Conservation (phyloP, 768 basidiomycete species). For the Galerina sulciceps region DNA sequence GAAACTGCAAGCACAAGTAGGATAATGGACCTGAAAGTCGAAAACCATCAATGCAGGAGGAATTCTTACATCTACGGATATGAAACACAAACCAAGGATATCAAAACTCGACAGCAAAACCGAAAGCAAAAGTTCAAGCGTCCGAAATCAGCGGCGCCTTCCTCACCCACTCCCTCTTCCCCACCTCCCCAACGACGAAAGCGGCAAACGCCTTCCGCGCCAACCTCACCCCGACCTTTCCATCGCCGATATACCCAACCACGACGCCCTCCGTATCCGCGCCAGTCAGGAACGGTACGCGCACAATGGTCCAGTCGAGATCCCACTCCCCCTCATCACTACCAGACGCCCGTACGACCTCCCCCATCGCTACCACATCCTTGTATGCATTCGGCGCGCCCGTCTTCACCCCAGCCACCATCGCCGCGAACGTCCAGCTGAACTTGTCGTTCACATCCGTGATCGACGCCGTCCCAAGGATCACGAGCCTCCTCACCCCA, state of each 20-base stretch:
- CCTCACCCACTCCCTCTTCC: constrained; percentile 62
- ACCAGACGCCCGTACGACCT: constrained; percentile 42
- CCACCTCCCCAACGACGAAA: constrained; percentile 63
- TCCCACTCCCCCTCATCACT: too few species aligned
- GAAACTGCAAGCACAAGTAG: too few species aligned
- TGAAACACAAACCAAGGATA: too few species aligned
- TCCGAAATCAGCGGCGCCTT: constrained; percentile 48
- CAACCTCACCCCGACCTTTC: constrained; percentile 50
- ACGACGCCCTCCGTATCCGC: constrained; percentile 46
- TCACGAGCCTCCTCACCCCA: constrained; percentile 60
- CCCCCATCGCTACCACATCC: constrained; percentile 69
- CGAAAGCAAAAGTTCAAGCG: constrained; percentile 8
- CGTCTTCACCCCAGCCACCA: constrained; percentile 46
- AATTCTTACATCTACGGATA: too few species aligned
- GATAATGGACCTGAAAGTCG: too few species aligned
- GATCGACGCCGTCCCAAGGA: constrained; percentile 71
- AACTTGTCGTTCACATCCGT: constrained; percentile 62
- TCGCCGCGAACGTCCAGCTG: constrained; percentile 44
- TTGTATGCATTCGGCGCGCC: constrained; percentile 63
- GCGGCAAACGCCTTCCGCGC: constrained; percentile 62
- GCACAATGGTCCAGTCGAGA: constrained; percentile 70
- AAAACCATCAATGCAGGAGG: too few species aligned
- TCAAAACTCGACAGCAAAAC: too few species aligned
- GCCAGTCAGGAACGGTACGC: constrained; percentile 68
- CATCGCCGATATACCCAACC: constrained; percentile 74